Evolutionary conservation across 83 land plant species (phyloP), one percentile per base, ranked within the genome.

Genomic region (Isoetes engelmannii): DNA sequence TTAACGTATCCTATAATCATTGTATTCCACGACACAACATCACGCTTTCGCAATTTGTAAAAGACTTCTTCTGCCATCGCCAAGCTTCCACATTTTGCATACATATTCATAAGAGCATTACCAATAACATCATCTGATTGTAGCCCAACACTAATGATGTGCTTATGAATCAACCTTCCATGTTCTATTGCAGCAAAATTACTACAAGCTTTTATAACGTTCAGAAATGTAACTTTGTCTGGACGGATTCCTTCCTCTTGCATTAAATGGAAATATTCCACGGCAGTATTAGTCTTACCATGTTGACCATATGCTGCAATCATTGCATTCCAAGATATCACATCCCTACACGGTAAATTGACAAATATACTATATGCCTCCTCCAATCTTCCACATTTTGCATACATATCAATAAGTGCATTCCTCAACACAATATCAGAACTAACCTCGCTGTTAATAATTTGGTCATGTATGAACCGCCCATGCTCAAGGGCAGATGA

Each of bases 391-490:
- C 68, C 75, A n/a, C 69, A 76, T 45, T 62, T 72, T n/a, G 76
- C 72, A 63, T 80, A 80, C 80, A 80, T 46, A 48, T 47, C 60
- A 37, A 80, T 9, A 15, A 80, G 37, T 20, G 72, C 46, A 51
- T 45, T 70, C 4, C 65, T 54, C 5, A 80, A 56, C 53, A 69
- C 61, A 47, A 45, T 41, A 7, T 63, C 76, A 12, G 44, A 41
- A 37, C 47, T 19, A 19, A 61, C 61, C 48, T 80, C 80, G 66
- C 50, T 13, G 61, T 80, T 80, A 4, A 20, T 61, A 21, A 69
- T 51, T 10, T 68, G 63, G 20, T 41, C 37, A 70, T 80, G 83
- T 10, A 77, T 45, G 7, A 57, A 63, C 7, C 48, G 63, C 15
- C 82, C 82, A 17, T 70, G 68, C 12, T 45, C 49, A 9, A 71